phyloP scores from a whole-genome alignment of 2,329 filamentous ascomycete species.

The Fusarium miscanthi region DNA sequence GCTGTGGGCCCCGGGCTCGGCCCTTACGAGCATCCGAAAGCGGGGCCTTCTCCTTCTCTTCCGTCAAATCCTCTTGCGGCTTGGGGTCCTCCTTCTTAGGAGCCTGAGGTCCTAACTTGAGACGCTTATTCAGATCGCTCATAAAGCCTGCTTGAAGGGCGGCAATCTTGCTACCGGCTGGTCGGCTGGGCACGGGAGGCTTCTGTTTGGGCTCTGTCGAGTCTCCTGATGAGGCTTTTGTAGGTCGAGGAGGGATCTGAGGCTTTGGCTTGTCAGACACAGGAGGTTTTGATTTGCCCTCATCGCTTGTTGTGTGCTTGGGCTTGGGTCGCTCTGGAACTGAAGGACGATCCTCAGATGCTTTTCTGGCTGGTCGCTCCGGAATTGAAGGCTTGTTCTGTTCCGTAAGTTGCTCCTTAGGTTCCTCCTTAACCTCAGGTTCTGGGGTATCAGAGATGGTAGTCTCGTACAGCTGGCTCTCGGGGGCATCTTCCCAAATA shows the following conservation, averaged over 20 bases:
- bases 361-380: conserved; percentile 52
- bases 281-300: conserved; percentile 54
- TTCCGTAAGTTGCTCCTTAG: conserved; percentile 35
- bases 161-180: conserved; percentile 86
- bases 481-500: conserved; percentile 93
- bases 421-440: conserved; percentile 41
- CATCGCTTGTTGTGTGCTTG: conserved; percentile 54
- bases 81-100: conserved; percentile 78
- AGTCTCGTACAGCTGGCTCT: conserved; percentile 82
- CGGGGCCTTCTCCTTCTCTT: conserved; percentile 78
- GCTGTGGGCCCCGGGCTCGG: conserved; percentile 86
- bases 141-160: conserved; percentile 92
- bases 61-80: conserved; percentile 64
- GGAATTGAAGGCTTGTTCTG: conserved; percentile 48
- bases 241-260: conserved; percentile 69
- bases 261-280: conserved; percentile 69
- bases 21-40: conserved; percentile 90
- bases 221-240: conserved; percentile 60
- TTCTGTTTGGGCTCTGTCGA: conserved; percentile 73
- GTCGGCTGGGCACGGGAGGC: conserved; percentile 80
- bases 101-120: conserved; percentile 85
- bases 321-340: conserved; percentile 67
- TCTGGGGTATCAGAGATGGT: conserved; percentile 64
- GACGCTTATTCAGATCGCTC: conserved; percentile 89
- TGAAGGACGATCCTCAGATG: conserved; percentile 56